Evolutionary conservation across 768 basidiomycete species (phyloP).

Genomic region (Russula olivacea): DNA sequence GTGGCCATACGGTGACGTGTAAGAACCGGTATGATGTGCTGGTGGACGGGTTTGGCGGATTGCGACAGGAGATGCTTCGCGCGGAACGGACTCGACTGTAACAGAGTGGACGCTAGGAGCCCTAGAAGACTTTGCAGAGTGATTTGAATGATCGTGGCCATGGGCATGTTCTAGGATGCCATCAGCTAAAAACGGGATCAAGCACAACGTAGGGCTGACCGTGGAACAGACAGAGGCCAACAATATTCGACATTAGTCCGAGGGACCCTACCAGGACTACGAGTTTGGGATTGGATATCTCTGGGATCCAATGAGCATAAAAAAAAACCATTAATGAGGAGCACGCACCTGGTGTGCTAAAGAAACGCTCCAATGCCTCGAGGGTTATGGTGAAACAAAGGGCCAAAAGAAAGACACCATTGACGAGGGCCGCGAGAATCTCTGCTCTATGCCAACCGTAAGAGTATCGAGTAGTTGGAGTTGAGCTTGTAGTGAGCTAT

Average conservation of each 20-base stretch:
- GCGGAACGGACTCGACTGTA: constrained; percentile 1
- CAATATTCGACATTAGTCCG: constrained; percentile 85
- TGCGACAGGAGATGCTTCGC: constrained; percentile 26
- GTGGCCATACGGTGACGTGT: constrained; percentile 66
- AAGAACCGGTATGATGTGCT: constrained; percentile 37
- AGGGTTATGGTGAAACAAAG: constrained; percentile 93
- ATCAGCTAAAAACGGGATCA: constrained; percentile 3
- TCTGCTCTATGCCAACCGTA: constrained; percentile 99
- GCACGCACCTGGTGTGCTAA: constrained; percentile 66
- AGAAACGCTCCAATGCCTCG: constrained; percentile 89
- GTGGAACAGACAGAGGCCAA: constrained; percentile 93
- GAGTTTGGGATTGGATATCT: constrained; percentile 83
- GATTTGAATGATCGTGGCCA: constrained; percentile 27
- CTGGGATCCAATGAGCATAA: constrained; percentile 36
- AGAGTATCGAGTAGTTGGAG: constrained; percentile 72
- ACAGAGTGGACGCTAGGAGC: constrained; percentile 11
- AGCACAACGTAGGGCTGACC: constrained; percentile 44
- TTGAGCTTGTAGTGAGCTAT: constrained; percentile 58
- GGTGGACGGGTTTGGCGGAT: constrained; percentile 31
- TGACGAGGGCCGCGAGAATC: constrained; percentile 89
- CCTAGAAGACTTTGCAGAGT: constrained; percentile 16
- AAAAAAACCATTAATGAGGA: background rate
- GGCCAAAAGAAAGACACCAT: constrained; percentile 94
- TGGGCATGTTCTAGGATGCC: constrained; percentile 26
- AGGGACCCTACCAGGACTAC: constrained; percentile 86